Base-by-base conservation (phyloP, 106 monocot genomes). In the Phalaenopsis equestris region DNA sequence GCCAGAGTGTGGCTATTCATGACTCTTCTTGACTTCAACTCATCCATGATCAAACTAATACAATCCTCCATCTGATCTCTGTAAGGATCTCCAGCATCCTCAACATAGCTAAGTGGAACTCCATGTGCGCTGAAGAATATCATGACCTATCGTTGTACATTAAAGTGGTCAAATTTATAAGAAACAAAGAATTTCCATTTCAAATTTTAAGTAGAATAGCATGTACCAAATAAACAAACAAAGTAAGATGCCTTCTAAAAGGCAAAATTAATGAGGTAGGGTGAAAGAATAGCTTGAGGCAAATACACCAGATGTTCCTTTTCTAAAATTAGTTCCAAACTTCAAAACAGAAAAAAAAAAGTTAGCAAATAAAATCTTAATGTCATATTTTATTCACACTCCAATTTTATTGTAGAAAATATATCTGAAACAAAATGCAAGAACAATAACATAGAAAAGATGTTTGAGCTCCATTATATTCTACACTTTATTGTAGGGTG, bases 81-180 rank as follows among this genome's bases (percentile, higher is more conserved):
- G 77, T 98, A 98, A 36, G 94, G 98, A 90, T 98, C 98, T 80
- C 94, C 94, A 70, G 98, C 94, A 56, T 94, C 77, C 81, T 89
- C 87, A 58, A 98, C 98, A 87, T 94, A 98, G 77, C 92, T 98
- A 56, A 92, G 85, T 58, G 98, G 98, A 42, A 98, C 98, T 67
- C 98, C 98, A 87, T 98, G 98, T 75, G 98, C 91, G 86, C 98
- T 98, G 83, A 98, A 98, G 89, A 98, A 98, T 87, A 98, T 89
- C 93, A 88, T 91, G 70, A 90, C 96, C 96, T 95, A 74, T 17
- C 37, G 77, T 86, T 74, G 24, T 74, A n/a, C 41, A 45, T 52
- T 42, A 19, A 74, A 19, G 43, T 64, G n/a, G 23, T 57, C 1
- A 57, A n/a, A 19, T 58, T 58, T 58, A 58, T 58, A 16, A 58